These are phyloP conservation scores for Globisporangium emineosum DNA, from an alignment of 352 stramenopile genomes.

Conservation along the genomic window DNA sequence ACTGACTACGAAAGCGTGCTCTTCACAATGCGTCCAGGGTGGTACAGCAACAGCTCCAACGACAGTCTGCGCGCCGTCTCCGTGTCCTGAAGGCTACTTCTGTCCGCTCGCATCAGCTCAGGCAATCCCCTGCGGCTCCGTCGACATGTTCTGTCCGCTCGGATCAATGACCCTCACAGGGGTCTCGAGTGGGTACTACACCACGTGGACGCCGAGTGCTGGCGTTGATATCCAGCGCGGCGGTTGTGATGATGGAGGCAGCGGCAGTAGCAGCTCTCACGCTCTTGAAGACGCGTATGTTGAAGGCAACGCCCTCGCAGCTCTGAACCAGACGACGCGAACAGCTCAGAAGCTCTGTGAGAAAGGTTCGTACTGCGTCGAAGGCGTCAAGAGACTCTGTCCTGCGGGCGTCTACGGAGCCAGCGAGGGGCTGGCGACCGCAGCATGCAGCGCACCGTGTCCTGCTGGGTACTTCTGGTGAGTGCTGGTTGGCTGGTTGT, in stretches of 20 bases:
- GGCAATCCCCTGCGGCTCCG: slow-evolving; percentile 33
- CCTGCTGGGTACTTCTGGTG: slow-evolving; percentile 69
- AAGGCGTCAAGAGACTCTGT: slow-evolving; percentile 52
- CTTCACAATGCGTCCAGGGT: slow-evolving; percentile 32
- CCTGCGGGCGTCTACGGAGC: slow-evolving; percentile 45
- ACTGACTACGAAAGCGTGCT: slow-evolving; percentile 47
- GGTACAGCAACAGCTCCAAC: too few species aligned
- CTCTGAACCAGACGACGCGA: slow-evolving; percentile 38
- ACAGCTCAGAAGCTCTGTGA: slow-evolving; percentile 47
- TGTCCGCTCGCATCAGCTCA: slow-evolving; percentile 39
- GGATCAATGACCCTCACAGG: slow-evolving; percentile 39
- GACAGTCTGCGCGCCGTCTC: slow-evolving; percentile 42
- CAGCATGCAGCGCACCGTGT: slow-evolving; percentile 50
- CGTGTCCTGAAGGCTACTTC: slow-evolving; percentile 53
- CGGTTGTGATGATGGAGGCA: neutral
- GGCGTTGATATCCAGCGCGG: slow-evolving; percentile 6
- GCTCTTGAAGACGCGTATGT: slow-evolving; percentile 39
- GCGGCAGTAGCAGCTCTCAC: neutral
- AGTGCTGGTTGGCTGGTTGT: neutral
- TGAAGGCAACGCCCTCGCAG: slow-evolving; percentile 30
- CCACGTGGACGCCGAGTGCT: slow-evolving; percentile 32
- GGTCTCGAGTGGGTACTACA: slow-evolving; percentile 51
- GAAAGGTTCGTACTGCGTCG: slow-evolving; percentile 48
- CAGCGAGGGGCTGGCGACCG: slow-evolving; percentile 30
- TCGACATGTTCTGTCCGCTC: slow-evolving; percentile 41